phyloP scores from a whole-genome alignment of 805 yeast species.

The Candida nitratophila region DNA sequence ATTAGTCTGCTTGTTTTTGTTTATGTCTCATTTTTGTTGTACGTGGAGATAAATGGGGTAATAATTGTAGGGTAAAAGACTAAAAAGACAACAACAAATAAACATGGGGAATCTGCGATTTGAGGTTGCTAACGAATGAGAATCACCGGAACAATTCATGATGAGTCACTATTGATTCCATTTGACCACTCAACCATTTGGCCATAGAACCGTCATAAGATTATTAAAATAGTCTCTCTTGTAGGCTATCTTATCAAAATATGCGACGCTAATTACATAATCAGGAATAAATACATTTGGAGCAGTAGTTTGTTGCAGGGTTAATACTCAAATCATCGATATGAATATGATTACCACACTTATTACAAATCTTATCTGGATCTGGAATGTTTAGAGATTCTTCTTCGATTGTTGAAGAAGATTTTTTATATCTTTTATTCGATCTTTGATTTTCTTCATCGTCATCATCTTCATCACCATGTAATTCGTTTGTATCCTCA shows the following conservation, averaged over 20 bases:
- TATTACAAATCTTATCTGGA: slow-evolving; percentile 20
- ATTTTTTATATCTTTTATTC: slow-evolving; percentile 2
- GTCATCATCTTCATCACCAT: slow-evolving; percentile 6
- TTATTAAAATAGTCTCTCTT: too few relatives aligned
- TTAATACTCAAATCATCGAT: slow-evolving; percentile 21
- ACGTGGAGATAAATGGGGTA: background rate
- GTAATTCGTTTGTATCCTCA: too few relatives aligned
- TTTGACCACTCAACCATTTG: background rate
- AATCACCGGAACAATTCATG: background rate
- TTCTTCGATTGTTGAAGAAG: slow-evolving; percentile 1
- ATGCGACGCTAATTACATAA: too few relatives aligned
- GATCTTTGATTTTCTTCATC: background rate
- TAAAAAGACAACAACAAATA: too few relatives aligned
- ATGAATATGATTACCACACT: slow-evolving; percentile 19
- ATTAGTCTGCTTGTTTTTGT: too few relatives aligned
- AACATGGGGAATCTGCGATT: too few relatives aligned
- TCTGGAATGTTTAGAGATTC: slow-evolving; percentile 19
- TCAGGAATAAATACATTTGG: too few relatives aligned
- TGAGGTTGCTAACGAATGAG: background rate
- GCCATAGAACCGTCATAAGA: too few relatives aligned
- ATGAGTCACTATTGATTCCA: background rate
- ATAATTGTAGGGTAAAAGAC: background rate
- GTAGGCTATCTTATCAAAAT: too few relatives aligned
- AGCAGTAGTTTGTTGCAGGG: slow-evolving; percentile 20
- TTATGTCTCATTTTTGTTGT: too few relatives aligned